phyloP scores from a whole-genome alignment of 2,329 filamentous ascomycete genomes.

The Thielaviopsis cerberus region DNA sequence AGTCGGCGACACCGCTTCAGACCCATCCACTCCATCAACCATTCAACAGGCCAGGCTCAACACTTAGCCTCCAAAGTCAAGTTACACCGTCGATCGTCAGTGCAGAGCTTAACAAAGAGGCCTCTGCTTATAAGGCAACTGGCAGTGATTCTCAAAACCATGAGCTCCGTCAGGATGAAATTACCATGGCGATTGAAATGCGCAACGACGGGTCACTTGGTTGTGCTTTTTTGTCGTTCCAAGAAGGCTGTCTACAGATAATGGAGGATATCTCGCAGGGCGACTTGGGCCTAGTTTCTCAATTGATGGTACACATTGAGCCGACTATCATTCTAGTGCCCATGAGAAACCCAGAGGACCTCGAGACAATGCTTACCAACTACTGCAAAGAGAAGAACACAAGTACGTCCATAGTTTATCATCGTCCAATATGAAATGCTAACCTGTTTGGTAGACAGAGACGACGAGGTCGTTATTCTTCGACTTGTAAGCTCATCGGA shows the following conservation, averaged over 20 bases:
- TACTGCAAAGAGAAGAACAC: constrained; percentile 8
- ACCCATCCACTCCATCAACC: background rate
- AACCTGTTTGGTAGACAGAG: background rate
- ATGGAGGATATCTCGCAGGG: constrained; percentile 59
- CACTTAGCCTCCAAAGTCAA: background rate
- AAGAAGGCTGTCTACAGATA: constrained; percentile 51
- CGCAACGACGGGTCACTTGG: constrained; percentile 53
- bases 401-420: background rate
- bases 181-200: constrained; percentile 51
- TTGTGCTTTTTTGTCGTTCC: constrained; percentile 63
- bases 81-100: background rate
- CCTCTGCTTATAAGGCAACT: background rate
- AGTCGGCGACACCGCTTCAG: background rate
- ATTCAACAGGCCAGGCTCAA: background rate
- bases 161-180: background rate
- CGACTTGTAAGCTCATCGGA: constrained; percentile 53
- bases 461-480: constrained; percentile 22
- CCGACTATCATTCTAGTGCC: constrained; percentile 38
- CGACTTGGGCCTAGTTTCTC: constrained; percentile 50
- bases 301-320: constrained; percentile 33
- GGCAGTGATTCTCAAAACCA: background rate
- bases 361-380: constrained; percentile 15
- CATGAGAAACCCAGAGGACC: constrained; percentile 24
- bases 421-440: background rate
- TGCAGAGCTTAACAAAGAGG: background rate